These are phyloP conservation scores for Areca catechu DNA, from an alignment of 176 grass and related monocot genomes.

Conservation along the genomic window DNA sequence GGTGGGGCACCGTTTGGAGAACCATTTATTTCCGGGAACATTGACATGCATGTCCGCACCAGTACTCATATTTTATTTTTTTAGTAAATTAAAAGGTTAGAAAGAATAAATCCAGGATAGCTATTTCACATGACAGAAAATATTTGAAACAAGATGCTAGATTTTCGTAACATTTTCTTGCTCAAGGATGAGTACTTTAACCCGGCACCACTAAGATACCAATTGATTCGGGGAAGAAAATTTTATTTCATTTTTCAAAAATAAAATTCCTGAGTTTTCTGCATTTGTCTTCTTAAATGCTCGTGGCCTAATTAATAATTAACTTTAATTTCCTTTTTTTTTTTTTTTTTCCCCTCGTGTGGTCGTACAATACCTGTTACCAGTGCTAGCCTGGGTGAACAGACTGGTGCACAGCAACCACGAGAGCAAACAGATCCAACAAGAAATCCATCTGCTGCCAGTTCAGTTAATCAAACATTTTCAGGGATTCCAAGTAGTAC, in stretches of 20 bases:
- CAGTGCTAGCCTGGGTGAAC: conserved; percentile 41
- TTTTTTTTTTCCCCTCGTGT: conserved; percentile 28
- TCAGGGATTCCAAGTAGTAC: conserved; percentile 32
- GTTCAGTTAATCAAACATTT: conserved; percentile 35
- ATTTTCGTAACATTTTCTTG: too few relatives aligned
- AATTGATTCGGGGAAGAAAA: too few relatives aligned
- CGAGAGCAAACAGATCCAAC: conserved; percentile 38
- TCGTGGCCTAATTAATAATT: conserved; percentile 25
- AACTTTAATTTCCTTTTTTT: conserved; percentile 12
- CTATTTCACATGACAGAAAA: too few relatives aligned
- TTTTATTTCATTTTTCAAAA: not conserved
- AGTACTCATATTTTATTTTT: conserved; percentile 40
- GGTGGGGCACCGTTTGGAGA: conserved; percentile 15
- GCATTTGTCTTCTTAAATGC: conserved; percentile 6
- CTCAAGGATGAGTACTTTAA: too few relatives aligned
- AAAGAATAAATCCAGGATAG: too few relatives aligned
- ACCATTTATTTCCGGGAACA: conserved; percentile 49
- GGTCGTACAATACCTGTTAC: conserved; percentile 52
- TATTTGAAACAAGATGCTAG: too few relatives aligned
- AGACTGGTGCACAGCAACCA: conserved; percentile 37
- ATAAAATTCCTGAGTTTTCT: conserved; percentile 1
- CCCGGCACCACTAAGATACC: too few relatives aligned
- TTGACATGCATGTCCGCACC: conserved; percentile 59
- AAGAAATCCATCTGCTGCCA: conserved; percentile 35
- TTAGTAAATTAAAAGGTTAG: too few relatives aligned